Evolutionary conservation across 768 basidiomycete genomes (phyloP), one percentile per base, ranked within the genome.

Genomic region (Lanmaoa pseudosensibilis): DNA sequence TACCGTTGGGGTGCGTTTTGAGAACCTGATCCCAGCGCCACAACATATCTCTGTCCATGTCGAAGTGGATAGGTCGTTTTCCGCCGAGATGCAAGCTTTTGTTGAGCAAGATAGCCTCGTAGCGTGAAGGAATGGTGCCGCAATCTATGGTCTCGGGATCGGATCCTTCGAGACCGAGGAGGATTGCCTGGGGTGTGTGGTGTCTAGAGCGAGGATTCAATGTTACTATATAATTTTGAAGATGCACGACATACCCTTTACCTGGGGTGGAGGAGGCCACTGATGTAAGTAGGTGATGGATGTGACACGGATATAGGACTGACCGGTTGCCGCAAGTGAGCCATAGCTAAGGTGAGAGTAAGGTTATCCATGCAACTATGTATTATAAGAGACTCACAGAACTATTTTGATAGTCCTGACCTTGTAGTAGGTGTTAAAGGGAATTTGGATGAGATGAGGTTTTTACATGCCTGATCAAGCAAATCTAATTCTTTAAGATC

Each of bases 111-210:
- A 97, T 92, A 7, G 80, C 75, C 8, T 78, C 75, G 68, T 94
- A 93, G 19, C 92, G 85, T 4, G 85, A 80, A 11, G 87, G 82
- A 43, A 93, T 91, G 7, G 88, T 91, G 7, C 88, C 88, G 13
- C 89, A 88, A 66, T 95, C 92, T 56, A 98, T 90, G 2, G 92
- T 94, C 75, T 98, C 95, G 1, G 94, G 94, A 67, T 97, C 94
- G 39, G 88, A 91, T 41, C 87, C 90, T 81, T 92, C 90, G 36
- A 92, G 76, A 19, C 91, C 91, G 16, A 92, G 83, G 38, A 93
- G 80, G 61, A 93, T 85, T 13, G 91, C 91, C 71, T 93, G 91
- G 2, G 91, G 91, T 0, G 91, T 92, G 66, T 92, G 91, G 67
- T 93, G 91, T 6, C 90, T 92, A 58, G 46, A 52, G 8, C 23